Evolutionary conservation across 352 stramenopile genomes (phyloP).

Genomic region (Phytopythium mirpurense): DNA sequence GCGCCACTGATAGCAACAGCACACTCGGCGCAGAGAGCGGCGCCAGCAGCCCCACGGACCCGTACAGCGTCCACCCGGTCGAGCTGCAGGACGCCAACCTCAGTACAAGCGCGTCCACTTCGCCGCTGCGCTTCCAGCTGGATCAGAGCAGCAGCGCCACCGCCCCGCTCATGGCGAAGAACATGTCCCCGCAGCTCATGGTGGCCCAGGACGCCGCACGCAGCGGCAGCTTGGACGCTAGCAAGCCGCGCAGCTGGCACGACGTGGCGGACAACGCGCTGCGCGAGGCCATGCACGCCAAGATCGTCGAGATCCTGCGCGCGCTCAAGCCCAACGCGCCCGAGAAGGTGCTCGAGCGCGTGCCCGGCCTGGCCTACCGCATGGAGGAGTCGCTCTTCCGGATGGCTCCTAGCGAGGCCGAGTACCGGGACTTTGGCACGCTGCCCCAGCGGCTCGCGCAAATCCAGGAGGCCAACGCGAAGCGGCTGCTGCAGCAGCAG

Average conservation of each 20-base stretch:
- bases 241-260: conserved; percentile 24
- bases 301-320: conserved; percentile 90
- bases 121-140: conserved; percentile 13
- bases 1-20: not conserved
- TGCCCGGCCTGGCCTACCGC: conserved; percentile 94
- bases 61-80: conserved; percentile 23
- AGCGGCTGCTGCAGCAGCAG: conserved; percentile 55
- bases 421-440: conserved; percentile 91
- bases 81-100: conserved; percentile 8
- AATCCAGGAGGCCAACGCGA: conserved; percentile 66
- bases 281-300: conserved; percentile 40
- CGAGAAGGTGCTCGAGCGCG: conserved; percentile 92
- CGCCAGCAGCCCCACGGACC: conserved; percentile 38
- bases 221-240: conserved; percentile 9
- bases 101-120: not conserved
- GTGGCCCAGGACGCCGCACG: conserved; percentile 8
- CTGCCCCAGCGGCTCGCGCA: conserved; percentile 91
- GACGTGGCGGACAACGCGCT: conserved; percentile 19
- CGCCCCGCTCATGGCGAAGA: not conserved
- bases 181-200: conserved; percentile 4
- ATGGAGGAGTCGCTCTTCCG: conserved; percentile 95
- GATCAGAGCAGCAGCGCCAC: not conserved
- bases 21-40: conserved; percentile 17
- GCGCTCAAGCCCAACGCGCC: conserved; percentile 93
- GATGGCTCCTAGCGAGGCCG: conserved; percentile 61